Conservation (phyloP, 495 filamentous ascomycete genomes). For the Neurospora cerealis region DNA sequence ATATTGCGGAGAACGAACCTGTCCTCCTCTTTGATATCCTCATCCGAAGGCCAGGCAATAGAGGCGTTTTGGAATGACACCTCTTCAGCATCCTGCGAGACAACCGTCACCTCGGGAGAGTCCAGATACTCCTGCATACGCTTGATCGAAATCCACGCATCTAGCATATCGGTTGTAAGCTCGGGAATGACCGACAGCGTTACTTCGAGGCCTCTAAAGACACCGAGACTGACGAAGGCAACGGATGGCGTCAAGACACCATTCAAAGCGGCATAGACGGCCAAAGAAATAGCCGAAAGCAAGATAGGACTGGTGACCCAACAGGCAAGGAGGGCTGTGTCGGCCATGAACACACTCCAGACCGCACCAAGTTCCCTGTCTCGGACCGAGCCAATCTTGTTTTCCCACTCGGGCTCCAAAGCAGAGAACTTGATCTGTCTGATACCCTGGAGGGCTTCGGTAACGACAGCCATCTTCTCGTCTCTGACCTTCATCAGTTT, state of each 20-base stretch:
- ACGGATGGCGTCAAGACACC: conserved; percentile 59
- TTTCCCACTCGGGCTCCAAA: conserved; percentile 69
- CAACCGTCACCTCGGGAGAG: conserved; percentile 52
- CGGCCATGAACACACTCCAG: conserved; percentile 55
- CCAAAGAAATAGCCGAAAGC: conserved; percentile 60
- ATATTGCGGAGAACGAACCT: conserved; percentile 53
- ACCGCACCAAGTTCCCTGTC: conserved; percentile 54
- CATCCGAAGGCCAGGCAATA: conserved; percentile 65
- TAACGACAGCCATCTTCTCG: conserved; percentile 65
- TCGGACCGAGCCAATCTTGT: conserved; percentile 56
- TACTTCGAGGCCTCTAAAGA: conserved; percentile 64
- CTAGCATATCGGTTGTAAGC: conserved; percentile 55
- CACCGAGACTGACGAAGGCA: conserved; percentile 69
- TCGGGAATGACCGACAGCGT: conserved; percentile 64
- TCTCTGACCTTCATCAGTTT: conserved; percentile 72
- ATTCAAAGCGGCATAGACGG: conserved; percentile 54
- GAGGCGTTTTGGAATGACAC: conserved; percentile 61
- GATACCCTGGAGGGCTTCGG: conserved; percentile 74
- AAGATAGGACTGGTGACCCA: conserved; percentile 72
- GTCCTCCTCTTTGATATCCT: conserved; percentile 40
- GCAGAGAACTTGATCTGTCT: conserved; percentile 86
- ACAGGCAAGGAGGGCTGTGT: conserved; percentile 45
- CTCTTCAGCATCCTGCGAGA: conserved; percentile 43
- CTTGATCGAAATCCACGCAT: conserved; percentile 63
- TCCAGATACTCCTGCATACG: conserved; percentile 65